Percentiles rank a stretch among this genome's conserved stretches.
Evolutionary conservation across 257 asterid species (phyloP).

Genomic region (Solanum clarkiae): DNA sequence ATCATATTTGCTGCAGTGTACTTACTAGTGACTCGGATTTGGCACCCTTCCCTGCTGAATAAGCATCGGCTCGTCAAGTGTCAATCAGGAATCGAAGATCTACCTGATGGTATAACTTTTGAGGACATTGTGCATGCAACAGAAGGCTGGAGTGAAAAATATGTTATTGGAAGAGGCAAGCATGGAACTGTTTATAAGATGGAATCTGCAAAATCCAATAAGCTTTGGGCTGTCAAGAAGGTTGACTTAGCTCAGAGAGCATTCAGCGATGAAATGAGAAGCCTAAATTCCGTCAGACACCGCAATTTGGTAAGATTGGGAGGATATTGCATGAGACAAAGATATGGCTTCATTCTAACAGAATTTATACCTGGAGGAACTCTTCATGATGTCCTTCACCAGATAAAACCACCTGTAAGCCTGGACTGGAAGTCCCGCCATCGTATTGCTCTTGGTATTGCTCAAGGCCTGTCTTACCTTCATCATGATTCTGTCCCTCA

Average conservation of each 20-base stretch:
- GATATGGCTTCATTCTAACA: constrained; percentile 34
- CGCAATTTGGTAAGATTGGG: constrained; percentile 38
- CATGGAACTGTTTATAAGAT: constrained; percentile 15
- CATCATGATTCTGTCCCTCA: constrained; percentile 48
- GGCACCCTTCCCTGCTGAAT: neutral
- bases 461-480: constrained; percentile 40
- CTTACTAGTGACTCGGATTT: neutral
- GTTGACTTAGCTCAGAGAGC: constrained; percentile 23
- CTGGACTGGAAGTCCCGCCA: constrained; percentile 29
- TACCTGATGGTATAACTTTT: constrained; percentile 26
- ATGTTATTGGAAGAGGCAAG: constrained; percentile 46
- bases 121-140: constrained; percentile 36
- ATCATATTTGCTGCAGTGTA: constrained; percentile 12
- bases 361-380: constrained; percentile 37
- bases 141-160: constrained; percentile 38
- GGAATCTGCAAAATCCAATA: neutral
- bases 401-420: constrained; percentile 9
- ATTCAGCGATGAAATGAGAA: constrained; percentile 24
- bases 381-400: constrained; percentile 30
- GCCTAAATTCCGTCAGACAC: constrained; percentile 25
- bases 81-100: constrained; percentile 21
- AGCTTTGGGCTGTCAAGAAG: constrained; percentile 11
- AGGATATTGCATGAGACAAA: constrained; percentile 30
- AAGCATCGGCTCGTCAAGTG: constrained; percentile 2
- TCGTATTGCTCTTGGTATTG: constrained; percentile 38